Percentiles rank a stretch among this genome's conserved stretches.
Conservation (phyloP, 257 asterid genomes). For the Henckelia pumila region DNA sequence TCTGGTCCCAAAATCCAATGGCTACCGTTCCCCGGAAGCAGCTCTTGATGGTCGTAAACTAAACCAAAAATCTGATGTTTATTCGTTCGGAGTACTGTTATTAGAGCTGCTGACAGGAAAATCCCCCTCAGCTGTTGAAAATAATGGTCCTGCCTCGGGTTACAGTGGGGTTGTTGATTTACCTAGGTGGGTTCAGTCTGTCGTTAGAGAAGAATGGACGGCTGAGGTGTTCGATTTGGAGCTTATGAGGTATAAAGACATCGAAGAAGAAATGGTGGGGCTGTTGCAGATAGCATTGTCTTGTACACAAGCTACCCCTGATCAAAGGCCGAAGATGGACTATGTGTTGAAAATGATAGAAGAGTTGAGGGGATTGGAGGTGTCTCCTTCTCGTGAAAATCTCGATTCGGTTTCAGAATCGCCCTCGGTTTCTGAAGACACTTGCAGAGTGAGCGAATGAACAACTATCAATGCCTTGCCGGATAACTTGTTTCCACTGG, state of each 20-base stretch:
- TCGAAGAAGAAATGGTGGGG: constrained; percentile 97
- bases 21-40: constrained; percentile 85
- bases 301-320: constrained; percentile 59
- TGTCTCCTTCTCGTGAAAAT: constrained; percentile 61
- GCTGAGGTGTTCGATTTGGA: constrained; percentile 97
- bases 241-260: constrained; percentile 91
- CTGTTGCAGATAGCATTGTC: constrained; percentile 82
- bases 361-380: constrained; percentile 68
- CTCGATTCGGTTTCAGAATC: constrained; percentile 71
- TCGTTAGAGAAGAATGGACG: constrained; percentile 98
- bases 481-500: not conserved
- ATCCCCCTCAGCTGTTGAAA: constrained; percentile 62
- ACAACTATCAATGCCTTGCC: constrained; percentile 9
- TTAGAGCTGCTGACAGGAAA: constrained; percentile 89
- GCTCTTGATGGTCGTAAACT: constrained; percentile 52
- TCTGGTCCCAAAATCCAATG: constrained; percentile 51
- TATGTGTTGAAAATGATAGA: constrained; percentile 76
- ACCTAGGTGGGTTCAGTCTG: constrained; percentile 97
- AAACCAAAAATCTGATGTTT: constrained; percentile 71
- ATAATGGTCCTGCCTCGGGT: constrained; percentile 41
- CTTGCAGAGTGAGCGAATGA: constrained; percentile 63
- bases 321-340: constrained; percentile 74
- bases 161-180: constrained; percentile 61
- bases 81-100: constrained; percentile 79
- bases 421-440: constrained; percentile 61